These are phyloP conservation scores for Beta lomatogona DNA, from an alignment of 179 eudicot genomes.

Conservation along the genomic window DNA sequence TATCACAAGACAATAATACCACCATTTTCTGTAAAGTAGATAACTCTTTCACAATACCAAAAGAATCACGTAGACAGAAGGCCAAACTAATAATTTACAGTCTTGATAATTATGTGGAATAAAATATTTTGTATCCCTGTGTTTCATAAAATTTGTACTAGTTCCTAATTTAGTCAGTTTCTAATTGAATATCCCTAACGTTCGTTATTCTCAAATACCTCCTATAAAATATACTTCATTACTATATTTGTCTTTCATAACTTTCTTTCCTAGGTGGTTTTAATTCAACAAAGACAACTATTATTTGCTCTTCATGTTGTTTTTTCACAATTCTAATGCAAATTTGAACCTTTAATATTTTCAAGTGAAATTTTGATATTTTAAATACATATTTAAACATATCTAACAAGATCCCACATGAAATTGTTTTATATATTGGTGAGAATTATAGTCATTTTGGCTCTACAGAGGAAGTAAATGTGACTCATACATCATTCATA, in stretches of 20 bases:
- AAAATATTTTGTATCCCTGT: no score
- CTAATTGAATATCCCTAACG: neutral
- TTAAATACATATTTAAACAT: no score
- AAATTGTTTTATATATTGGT: no score
- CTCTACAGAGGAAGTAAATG: no score
- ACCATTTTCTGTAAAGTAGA: constrained; percentile 68
- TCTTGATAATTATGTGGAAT: neutral
- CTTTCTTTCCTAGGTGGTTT: neutral
- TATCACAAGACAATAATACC: constrained; percentile 73
- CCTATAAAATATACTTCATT: neutral
- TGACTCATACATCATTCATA: no score
- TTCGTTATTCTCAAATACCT: neutral
- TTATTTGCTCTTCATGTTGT: no score
- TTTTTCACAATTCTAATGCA: no score
- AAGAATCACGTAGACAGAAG: neutral
- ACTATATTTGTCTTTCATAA: neutral
- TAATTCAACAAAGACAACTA: neutral
- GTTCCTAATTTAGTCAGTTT: neutral
- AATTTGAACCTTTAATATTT: no score
- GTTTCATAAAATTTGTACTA: neutral
- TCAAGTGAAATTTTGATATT: no score
- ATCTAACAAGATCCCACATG: no score
- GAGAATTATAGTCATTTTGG: no score
- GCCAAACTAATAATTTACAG: neutral
- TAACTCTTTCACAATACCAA: constrained; percentile 21